Percentiles rank a stretch among this genome's conserved stretches.
Conservation (phyloP, 2,329 filamentous ascomycete genomes). For the Plenodomus biglobosus region DNA sequence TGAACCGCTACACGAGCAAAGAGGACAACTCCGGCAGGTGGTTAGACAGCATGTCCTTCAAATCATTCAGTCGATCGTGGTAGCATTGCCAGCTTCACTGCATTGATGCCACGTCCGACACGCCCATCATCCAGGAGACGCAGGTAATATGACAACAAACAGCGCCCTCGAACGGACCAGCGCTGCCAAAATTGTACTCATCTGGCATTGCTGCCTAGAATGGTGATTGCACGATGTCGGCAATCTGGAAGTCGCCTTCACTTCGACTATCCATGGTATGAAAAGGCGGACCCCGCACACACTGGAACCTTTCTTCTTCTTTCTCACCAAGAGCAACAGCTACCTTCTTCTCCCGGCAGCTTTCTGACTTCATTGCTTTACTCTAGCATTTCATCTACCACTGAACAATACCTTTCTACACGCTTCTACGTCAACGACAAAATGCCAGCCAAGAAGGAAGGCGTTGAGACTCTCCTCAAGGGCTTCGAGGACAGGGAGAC, state of each 20-base stretch:
- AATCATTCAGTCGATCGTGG: no score
- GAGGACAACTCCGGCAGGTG: no score
- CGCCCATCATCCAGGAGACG: no score
- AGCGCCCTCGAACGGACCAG: not conserved
- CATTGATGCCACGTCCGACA: no score
- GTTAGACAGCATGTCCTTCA: no score
- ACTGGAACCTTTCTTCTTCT: no score
- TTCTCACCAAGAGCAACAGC: not conserved
- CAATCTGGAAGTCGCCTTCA: slow-evolving; percentile 7
- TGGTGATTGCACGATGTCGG: not conserved
- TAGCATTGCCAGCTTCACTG: no score
- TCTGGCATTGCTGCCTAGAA: slow-evolving; percentile 4
- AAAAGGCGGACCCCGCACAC: no score
- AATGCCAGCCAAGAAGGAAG: slow-evolving; percentile 34
- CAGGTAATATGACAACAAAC: not conserved
- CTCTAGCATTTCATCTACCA: not conserved
- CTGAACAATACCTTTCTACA: not conserved
- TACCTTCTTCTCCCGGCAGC: not conserved
- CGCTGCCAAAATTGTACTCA: slow-evolving; percentile 1
- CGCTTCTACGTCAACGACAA: not conserved
- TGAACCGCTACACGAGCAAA: no score
- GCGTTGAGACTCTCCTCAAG: slow-evolving; percentile 4
- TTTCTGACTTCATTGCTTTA: not conserved
- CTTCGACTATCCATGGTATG: not conserved
- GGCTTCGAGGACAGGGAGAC: slow-evolving; percentile 32